A percentile compares a stretch with the other conserved stretches of the same genome.
These are phyloP conservation scores for Diaporthe eres DNA, from an alignment of 2,329 filamentous ascomycete genomes.

Conservation along the genomic window DNA sequence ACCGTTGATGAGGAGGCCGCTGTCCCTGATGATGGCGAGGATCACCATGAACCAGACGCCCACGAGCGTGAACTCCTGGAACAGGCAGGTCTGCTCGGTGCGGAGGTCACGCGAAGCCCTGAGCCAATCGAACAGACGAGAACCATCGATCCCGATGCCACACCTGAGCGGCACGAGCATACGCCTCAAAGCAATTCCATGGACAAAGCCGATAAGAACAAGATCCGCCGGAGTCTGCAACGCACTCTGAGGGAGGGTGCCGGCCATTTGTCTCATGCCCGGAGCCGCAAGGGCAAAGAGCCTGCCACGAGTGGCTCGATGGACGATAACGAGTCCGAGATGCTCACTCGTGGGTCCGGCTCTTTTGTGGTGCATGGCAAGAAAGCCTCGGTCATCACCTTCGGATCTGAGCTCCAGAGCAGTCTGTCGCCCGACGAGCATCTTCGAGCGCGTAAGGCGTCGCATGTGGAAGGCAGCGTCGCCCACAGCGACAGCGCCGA, in stretches of 20 bases:
- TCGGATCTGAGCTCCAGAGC: constrained; percentile 89
- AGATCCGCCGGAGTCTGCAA: constrained; percentile 87
- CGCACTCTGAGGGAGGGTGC: constrained; percentile 88
- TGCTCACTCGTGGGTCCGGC: constrained; percentile 82
- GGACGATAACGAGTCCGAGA: constrained; percentile 73
- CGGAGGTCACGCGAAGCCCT: constrained; percentile 55
- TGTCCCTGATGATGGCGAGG: constrained; percentile 48
- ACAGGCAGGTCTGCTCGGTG: constrained; percentile 75
- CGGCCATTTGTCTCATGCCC: constrained; percentile 75
- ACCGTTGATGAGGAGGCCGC: constrained; percentile 51
- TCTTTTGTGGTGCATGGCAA: constrained; percentile 98
- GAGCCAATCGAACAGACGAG: constrained; percentile 59
- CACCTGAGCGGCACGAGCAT: constrained; percentile 53
- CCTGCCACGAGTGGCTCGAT: constrained; percentile 67
- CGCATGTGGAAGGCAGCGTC: constrained; percentile 49
- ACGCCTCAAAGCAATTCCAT: constrained; percentile 44
- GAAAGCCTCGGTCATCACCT: constrained; percentile 97
- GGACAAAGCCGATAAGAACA: constrained; percentile 72
- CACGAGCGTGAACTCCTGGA: constrained; percentile 77
- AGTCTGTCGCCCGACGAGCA: constrained; percentile 79
- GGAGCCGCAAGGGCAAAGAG: constrained; percentile 83
- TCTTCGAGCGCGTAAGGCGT: constrained; percentile 72
- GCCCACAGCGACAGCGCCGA: constrained; percentile 46
- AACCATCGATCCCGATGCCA: constrained; percentile 58
- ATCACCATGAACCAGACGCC: constrained; percentile 70